Evolutionary conservation across 495 filamentous ascomycete species (phyloP).

Genomic region (Astrothelium macrocarpum): DNA sequence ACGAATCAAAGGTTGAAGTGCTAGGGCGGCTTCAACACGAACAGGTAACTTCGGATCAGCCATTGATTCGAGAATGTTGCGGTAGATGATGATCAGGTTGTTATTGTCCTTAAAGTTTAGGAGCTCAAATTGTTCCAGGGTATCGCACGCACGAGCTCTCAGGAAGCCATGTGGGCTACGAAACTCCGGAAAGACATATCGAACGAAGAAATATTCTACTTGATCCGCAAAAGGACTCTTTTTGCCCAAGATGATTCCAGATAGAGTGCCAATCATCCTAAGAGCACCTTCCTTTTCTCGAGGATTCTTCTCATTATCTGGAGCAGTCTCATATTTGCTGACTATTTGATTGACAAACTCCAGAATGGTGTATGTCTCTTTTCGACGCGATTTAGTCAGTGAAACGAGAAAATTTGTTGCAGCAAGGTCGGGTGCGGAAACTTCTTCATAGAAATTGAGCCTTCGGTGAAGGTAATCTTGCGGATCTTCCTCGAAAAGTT

Average conservation of each 20-base stretch:
- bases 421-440: conserved; percentile 89
- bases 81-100: conserved; percentile 90
- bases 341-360: conserved; percentile 90
- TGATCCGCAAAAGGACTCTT: conserved; percentile 96
- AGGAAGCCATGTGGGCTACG: conserved; percentile 87
- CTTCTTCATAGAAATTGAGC: conserved; percentile 95
- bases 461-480: conserved; percentile 95
- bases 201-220: conserved; percentile 98
- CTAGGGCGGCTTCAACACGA: conserved; percentile 86
- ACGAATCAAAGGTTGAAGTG: conserved; percentile 86
- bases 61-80: conserved; percentile 95
- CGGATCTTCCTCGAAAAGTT: conserved; percentile 86
- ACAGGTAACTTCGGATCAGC: conserved; percentile 85
- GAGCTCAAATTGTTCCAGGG: conserved; percentile 92
- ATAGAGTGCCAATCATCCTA: conserved; percentile 92
- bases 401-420: conserved; percentile 94
- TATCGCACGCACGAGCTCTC: conserved; percentile 89
- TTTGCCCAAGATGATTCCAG: conserved; percentile 89
- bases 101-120: conserved; percentile 91
- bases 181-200: conserved; percentile 97
- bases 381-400: conserved; percentile 86
- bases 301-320: conserved; percentile 79
- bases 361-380: conserved; percentile 88
- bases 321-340: conserved; percentile 74
- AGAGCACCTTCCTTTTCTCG: conserved; percentile 93